Evolutionary conservation across 257 asterid genomes (phyloP), one percentile per base, ranked within the genome.

Genomic region (Ocimum tenuiflorum): DNA sequence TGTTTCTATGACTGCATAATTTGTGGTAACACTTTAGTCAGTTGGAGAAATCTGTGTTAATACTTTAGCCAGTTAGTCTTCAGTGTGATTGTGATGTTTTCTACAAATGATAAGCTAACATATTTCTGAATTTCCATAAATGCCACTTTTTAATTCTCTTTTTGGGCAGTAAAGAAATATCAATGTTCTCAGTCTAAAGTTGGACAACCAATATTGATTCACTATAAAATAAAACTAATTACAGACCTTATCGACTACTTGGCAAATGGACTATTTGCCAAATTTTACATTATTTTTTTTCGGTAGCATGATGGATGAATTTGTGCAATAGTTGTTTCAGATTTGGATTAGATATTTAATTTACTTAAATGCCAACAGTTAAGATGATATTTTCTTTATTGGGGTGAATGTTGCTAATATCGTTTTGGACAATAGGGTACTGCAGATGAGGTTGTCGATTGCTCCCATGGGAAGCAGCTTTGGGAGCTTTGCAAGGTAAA

Each of bases 391-490:
- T 67, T 62, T 46, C 18, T 59, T 24, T 29, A 35, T 73, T 49
- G 46, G 36, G 64, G 9, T 27, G 66, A 61, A 66, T 67, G 61
- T 24, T 45, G 48, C 61, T 59, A 63, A 52, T 23, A 43, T 56
- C 10, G 9, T 56, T 46, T 64, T 63, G 15, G 18, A 70, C 18
- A 69, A 31, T 57, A 88, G 98, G 98, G 95, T 19, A 88, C 96
- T 54, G 83, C 98, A 27, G 98, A 91, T 76, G 96, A 91, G 68
- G 95, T 88, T 38, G 98, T 91, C 60, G 96, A 91, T 78, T 86
- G 80, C 75, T 85, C 95, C 43, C 98, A 91, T 6, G 98, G 98
- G 50, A 86, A 87, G 83, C 94, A 87, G 82, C 96, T 91, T 48
- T 79, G 83, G 79, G 96, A 86, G 78, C 95, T 83, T 59, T 88